phyloP scores from a whole-genome alignment of 768 basidiomycete genomes.

The Pleurotus djamor region DNA sequence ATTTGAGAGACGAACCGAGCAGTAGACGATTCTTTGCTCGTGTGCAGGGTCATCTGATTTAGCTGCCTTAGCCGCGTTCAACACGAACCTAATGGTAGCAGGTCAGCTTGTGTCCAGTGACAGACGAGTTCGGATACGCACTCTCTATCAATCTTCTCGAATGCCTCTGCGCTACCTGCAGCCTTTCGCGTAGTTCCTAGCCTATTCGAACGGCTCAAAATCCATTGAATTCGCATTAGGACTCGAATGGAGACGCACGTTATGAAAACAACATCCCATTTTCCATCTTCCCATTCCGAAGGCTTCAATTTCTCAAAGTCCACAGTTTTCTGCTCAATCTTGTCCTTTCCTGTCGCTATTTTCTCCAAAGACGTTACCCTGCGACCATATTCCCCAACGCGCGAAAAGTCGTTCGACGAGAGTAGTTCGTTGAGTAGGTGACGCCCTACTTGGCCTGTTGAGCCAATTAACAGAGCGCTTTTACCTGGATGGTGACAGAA shows the following conservation, averaged over 20 bases:
- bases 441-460: conserved; percentile 69
- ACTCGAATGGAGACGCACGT: conserved; percentile 35
- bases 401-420: conserved; percentile 47
- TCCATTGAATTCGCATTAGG: too few species aligned
- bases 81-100: conserved; percentile 53
- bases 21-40: conserved; percentile 64
- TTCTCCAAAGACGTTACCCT: conserved; percentile 45
- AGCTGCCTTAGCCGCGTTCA: conserved; percentile 69
- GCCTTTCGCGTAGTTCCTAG: conserved; percentile 62
- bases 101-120: background rate
- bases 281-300: conserved; percentile 46
- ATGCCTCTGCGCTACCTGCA: conserved; percentile 64
- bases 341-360: conserved; percentile 42
- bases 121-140: conserved; percentile 25
- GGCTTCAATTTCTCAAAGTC: conserved; percentile 67
- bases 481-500: conserved; percentile 12
- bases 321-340: conserved; percentile 65
- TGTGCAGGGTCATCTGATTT: conserved; percentile 40
- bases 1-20: conserved; percentile 48
- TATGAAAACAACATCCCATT: conserved; percentile 78
- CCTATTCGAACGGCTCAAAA: conserved; percentile 13
- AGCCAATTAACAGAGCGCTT: conserved; percentile 72
- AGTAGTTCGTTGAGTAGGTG: conserved; percentile 63
- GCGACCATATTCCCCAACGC: conserved; percentile 71
- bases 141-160: conserved; percentile 80